Evolutionary conservation across 2,329 filamentous ascomycete genomes (phyloP).

Genomic region (Ophiostoma triangulosporum): DNA sequence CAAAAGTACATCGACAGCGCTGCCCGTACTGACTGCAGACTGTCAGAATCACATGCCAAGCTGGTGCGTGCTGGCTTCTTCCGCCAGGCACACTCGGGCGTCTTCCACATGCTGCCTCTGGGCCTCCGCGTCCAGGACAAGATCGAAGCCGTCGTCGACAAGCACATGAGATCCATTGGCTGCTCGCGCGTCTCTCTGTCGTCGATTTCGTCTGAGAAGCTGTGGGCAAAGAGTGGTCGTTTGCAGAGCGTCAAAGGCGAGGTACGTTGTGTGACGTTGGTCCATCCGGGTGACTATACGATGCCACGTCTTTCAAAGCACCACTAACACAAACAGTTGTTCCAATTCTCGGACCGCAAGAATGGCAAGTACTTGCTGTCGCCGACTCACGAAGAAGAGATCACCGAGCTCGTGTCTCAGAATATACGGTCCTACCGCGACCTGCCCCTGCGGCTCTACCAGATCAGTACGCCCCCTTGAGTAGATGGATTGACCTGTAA

Average conservation of each 20-base stretch:
- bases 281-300: too few species aligned
- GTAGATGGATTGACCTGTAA: too few species aligned
- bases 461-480: constrained; percentile 74
- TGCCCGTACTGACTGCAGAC: too few species aligned
- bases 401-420: constrained; percentile 65
- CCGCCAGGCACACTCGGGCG: constrained; percentile 68
- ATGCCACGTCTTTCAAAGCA: too few species aligned
- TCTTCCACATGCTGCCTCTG: constrained; percentile 84
- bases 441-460: constrained; percentile 76
- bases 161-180: constrained; percentile 72
- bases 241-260: constrained; percentile 61
- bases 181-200: constrained; percentile 76
- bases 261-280: constrained; percentile 29
- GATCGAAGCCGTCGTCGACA: constrained; percentile 71
- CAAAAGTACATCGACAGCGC: too few species aligned
- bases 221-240: constrained; percentile 78
- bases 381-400: constrained; percentile 94
- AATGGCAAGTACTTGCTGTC: constrained; percentile 62
- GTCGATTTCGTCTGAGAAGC: constrained; percentile 66
- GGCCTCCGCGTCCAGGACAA: constrained; percentile 82
- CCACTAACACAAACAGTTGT: constrained; percentile 46
- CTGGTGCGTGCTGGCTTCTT: constrained; percentile 60
- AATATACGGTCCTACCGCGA: constrained; percentile 72
- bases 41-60: constrained; percentile 48
- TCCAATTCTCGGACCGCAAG: constrained; percentile 69